Percentiles rank a stretch among this genome's conserved stretches.
These are phyloP conservation scores for Funneliformis caledonium DNA, from an alignment of 371 early-diverging fungal species.

Conservation along the genomic window DNA sequence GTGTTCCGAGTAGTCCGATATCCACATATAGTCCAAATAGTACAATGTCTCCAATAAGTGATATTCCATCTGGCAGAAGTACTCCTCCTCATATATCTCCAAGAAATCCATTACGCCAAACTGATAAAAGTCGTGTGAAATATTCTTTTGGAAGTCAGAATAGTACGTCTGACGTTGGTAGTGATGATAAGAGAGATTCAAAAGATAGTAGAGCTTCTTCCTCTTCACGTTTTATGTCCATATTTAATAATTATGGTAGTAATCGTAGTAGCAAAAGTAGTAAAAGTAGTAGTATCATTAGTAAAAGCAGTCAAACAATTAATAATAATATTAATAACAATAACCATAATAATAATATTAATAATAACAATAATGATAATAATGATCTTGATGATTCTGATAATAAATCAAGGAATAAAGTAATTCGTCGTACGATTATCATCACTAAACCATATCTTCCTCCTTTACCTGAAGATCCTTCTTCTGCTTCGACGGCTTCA, in stretches of 20 bases:
- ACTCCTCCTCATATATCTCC: conserved; percentile 28
- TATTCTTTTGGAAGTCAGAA: background rate
- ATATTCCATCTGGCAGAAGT: background rate
- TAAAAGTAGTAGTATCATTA: conserved; percentile 21
- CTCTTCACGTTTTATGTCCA: conserved; percentile 25
- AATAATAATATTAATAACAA: background rate
- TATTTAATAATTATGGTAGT: conserved; percentile 24
- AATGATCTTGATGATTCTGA: background rate
- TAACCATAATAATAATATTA: background rate
- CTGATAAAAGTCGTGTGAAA: background rate
- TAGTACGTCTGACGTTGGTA: background rate
- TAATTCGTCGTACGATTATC: conserved; percentile 35
- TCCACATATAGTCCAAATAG: background rate
- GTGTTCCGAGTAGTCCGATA: background rate
- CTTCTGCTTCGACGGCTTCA: background rate
- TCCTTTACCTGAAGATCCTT: conserved; percentile 29
- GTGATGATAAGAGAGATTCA: conserved; percentile 23
- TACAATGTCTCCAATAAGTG: conserved; percentile 14
- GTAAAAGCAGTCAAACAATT: background rate
- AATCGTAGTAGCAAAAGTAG: conserved; percentile 4
- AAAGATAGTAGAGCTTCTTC: conserved; percentile 7
- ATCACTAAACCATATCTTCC: conserved; percentile 37
- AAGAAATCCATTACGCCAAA: conserved; percentile 26
- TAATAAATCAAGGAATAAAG: conserved; percentile 10
- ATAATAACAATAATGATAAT: background rate